Evolutionary conservation across 2,329 filamentous ascomycete genomes (phyloP), one percentile per base, ranked within the genome.

Genomic region (Trichoderma lentiforme): DNA sequence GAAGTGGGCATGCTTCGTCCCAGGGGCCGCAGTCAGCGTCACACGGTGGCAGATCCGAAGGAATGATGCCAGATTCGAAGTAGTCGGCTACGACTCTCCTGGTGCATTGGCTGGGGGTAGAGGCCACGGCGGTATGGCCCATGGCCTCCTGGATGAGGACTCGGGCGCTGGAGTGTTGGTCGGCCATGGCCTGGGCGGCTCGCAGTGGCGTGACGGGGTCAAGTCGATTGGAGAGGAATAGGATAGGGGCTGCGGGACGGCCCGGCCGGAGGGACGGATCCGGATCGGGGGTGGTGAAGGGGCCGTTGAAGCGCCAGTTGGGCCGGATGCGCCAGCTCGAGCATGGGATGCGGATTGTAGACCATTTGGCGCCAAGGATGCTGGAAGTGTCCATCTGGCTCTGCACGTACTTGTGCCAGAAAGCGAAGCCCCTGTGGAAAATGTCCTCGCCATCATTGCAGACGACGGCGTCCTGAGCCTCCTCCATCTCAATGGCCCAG

Each of bases 141-240:
- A 78, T 71, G 21, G 71, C 72, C 39, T 81, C 77, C 53, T 79
- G 77, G 5, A 81, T 72, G 26, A 81, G 71, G 12, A 82, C 74
- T 1, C 72, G 72, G 1, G 80, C 74, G 18, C 77, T 78, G 1
- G 77, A 77, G 60, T 81, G 79, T 7, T 62, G 24, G 39, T 58
- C 65, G 7, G 77, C 74, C 75, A 79, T 80, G 36, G 67, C 71
- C 6, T 73, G 83, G 78, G 77, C 84, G 81, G 72, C 80, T 65
- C 63, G 61, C 47, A 83, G 74, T 6, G 85, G 85, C 30, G 85
- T 86, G 12, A 85, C 82, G 14, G 85, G 85, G 70, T 86, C 85
- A 7, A 82, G 79, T 6, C 78, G 73, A 68, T 82, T 83, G 12
- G 81, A 79, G 4, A 86, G 73, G 75, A 85, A 85, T 32, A 87